Base-by-base conservation (phyloP, 768 basidiomycete genomes). In the Phylloporus arenicola region DNA sequence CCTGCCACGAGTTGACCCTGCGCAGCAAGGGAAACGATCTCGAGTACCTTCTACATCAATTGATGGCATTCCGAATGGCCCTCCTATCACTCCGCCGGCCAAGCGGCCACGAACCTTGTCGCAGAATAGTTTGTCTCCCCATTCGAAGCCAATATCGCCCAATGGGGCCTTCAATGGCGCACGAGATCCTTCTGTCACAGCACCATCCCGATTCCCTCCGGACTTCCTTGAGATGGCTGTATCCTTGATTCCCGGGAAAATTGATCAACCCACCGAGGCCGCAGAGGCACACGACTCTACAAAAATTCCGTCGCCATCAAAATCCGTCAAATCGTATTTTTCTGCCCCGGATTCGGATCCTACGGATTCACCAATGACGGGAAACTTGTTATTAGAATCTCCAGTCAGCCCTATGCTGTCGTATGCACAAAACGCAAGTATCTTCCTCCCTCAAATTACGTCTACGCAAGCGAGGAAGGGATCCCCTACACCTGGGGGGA, bases 331-430 rank as follows among this genome's bases (percentile, higher is more conserved):
- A 53, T 71, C 70, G 6, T 66, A 67, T 52, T 67, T 70, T 54
- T 71, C 71, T 31, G 67, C 69, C 5, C 68, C 69, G 7, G 72
- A 70, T 22, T 74, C 71, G n/a, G 65, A 63, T 33, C 48, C 58
- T 16, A 54, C 52, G 11, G 57, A 61, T 46, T 62, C 68, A 3
- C 64, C 65, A 3, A 27, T 55, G 31, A 56, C 48, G 30, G 55
- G 48, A 14, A 64, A 64, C 35, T 33, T 69, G 38, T 53, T 67
- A 24, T 53, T 70, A 1, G 62, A 66, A 19, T 72, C 72, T 0
- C 71, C 72, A 6, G 63, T 68, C 41, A 60, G 59, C 33, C 61
- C 57, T 5, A 68, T 65, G 60, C 59, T 68, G 10, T 64, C 62
- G 27, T 70, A 77, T 44, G 56, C 69, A 6, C 72, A 67, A 59